Evolutionary conservation across 495 filamentous ascomycete species (phyloP), one percentile per base, ranked within the genome.

Genomic region (Talaromyces thailandensis): DNA sequence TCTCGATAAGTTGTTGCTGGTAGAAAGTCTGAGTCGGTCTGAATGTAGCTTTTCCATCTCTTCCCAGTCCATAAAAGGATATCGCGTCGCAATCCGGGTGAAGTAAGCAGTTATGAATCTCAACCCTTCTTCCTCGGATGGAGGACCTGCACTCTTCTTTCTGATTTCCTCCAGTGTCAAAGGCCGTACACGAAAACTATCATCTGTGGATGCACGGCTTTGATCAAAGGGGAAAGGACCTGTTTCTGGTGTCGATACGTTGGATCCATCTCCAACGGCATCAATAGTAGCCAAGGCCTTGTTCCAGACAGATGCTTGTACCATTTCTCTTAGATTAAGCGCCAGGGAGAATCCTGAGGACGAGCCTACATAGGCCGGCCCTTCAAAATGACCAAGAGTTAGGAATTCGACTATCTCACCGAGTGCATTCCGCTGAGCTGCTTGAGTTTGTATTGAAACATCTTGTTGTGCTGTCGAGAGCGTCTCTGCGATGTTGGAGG

Each of bases 271-370:
- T 9, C 12, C 40, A 3, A 6, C 3, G 9, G 40, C 40, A 45
- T 45, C 40, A 4, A 12, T 45, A 4, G 40, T 45, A 8, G 71
- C 67, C 52, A 77, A 64, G 6, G 68, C 67, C 62, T 74, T 71
- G 21, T 68, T 70, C 65, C 71, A 73, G 21, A 71, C 70, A 23
- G 73, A 69, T 29, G 70, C 67, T 35, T 76, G 71, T 14, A 75
- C 69, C 58, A 78, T 73, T 43, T 70, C 67, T 35, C 69, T 67
- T 21, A 78, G 62, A 56, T 71, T 71, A 18, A 72, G 68, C 4
- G 72, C 73, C 60, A 78, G 62, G 16, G 70, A 66, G 9, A 76
- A 66, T 2, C 74, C 74, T 5, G 72, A 76, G 2, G 74, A 74
- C 9, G 74, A 71, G 9, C 74, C 74, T 4, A 76, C 72, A 64